Base-by-base conservation (phyloP, 495 filamentous ascomycete genomes). In the Mytilinidion resinicola region DNA sequence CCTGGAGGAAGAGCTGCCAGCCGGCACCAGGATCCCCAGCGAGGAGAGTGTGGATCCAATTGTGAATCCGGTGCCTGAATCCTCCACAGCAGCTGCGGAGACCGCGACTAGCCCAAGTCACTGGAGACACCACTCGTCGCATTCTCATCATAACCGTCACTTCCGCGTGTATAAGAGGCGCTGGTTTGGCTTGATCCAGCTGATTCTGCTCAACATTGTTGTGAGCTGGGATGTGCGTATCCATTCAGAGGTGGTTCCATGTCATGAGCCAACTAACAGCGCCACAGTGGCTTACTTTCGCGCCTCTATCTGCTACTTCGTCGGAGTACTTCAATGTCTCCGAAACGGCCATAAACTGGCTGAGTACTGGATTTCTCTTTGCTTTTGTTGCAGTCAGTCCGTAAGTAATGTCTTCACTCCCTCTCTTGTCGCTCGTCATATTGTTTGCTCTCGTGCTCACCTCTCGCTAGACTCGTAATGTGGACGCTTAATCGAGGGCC, bases 211-310 rank as follows among this genome's bases (percentile, higher is more conserved):
- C 71, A 98, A 97, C 69, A 88, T 96, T 50, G 82, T 98, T 53
- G 85, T 95, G 30, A 92, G 87, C 68, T 96, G 91, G 92, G 89
- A 93, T 78, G 90, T 95, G 81, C 78, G 88, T 82, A 34, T 42
- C 14, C 54, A 35, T 51, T 54, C n/a, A 39, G 4, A 6, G 15
- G 20, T 5, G 33, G 49, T 49, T 9, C 35, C 55, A 54, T 49
- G 53, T 17, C 48, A 44, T 19, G 17, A 49, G 1, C 9, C 17
- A 44, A 15, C 52, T 55, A 53, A 46, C 33, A 34, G 11, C 36
- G 9, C 15, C 14, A 20, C 61, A 92, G 88, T 97, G 92, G 92
- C 80, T 98, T 60, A 93, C 91, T 34, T 98, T 90, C 74, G 85
- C 92, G 8, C 84, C 93, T 35, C 85, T 95, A 38, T 90, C 89